Conservation (phyloP, 176 grass and related monocot genomes). For the Musa troglodytarum region DNA sequence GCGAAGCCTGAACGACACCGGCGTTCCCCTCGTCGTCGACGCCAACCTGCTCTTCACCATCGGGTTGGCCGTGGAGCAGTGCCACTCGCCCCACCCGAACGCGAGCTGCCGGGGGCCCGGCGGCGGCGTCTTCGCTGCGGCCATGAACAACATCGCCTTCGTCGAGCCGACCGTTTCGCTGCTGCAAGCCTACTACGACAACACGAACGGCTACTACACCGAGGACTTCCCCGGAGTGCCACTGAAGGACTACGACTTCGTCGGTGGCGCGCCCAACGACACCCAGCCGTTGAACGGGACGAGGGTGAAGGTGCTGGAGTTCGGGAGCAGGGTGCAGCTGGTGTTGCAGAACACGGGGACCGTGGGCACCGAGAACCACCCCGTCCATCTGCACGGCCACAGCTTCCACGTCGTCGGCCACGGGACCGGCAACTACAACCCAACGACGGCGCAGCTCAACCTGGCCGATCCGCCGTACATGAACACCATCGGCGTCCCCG, state of each 20-base stretch:
- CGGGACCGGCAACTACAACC: slow-evolving; percentile 25
- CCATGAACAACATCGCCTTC: slow-evolving; percentile 27
- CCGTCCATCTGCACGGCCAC: slow-evolving; percentile 30
- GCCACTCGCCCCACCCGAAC: slow-evolving; percentile 21
- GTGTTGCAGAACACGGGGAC: slow-evolving; percentile 25
- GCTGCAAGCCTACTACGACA: slow-evolving; percentile 24
- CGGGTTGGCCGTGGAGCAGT: slow-evolving; percentile 14
- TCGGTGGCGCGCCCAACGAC: slow-evolving; percentile 22
- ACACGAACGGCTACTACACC: slow-evolving; percentile 21
- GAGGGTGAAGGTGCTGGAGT: slow-evolving; percentile 26
- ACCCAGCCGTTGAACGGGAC: slow-evolving; percentile 23
- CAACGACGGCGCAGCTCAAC: slow-evolving; percentile 17
- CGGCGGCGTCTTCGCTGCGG: slow-evolving; percentile 18
- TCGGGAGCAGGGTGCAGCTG: slow-evolving; percentile 18
- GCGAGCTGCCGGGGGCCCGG: slow-evolving; percentile 19
- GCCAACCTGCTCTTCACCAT: slow-evolving; percentile 25
- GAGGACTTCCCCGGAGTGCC: slow-evolving; percentile 24
- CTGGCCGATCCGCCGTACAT: slow-evolving; percentile 29
- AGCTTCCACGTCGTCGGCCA: slow-evolving; percentile 28
- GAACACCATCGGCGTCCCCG: slow-evolving; percentile 34
- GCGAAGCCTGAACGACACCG: slow-evolving; percentile 9
- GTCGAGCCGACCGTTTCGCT: slow-evolving; percentile 21
- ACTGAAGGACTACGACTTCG: slow-evolving; percentile 20
- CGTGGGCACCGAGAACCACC: slow-evolving; percentile 25
- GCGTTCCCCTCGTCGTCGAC: slow-evolving; percentile 26